Evolutionary conservation across 768 basidiomycete genomes (phyloP).

Genomic region (Clitopilus passeckerianus): DNA sequence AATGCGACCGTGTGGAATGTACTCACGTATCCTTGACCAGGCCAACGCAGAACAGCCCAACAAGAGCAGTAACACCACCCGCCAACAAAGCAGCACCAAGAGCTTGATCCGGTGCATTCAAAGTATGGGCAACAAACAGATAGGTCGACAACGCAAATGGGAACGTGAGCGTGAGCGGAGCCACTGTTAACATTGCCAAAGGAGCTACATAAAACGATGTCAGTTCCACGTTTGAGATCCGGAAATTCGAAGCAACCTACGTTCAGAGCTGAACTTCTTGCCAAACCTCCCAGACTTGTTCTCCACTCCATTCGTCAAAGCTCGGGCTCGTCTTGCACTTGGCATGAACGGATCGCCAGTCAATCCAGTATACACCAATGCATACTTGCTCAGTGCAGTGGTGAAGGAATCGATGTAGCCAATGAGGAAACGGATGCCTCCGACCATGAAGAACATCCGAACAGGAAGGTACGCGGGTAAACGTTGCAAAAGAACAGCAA

Average conservation of each 20-base stretch:
- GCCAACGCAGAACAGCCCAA: constrained; percentile 79
- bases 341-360: constrained; percentile 69
- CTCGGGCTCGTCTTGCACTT: constrained; percentile 44
- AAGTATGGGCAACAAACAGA: constrained; percentile 82
- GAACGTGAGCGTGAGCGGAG: constrained; percentile 75
- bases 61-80: constrained; percentile 75
- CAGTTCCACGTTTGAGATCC: too few species aligned
- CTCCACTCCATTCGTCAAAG: constrained; percentile 31
- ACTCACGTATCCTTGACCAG: constrained; percentile 65
- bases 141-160: constrained; percentile 82
- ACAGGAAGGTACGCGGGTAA: constrained; percentile 52
- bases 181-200: constrained; percentile 69
- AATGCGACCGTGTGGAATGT: not conserved
- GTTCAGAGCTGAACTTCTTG: constrained; percentile 50
- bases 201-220: constrained; percentile 32
- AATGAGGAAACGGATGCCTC: constrained; percentile 41
- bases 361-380: constrained; percentile 69
- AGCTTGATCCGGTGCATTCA: constrained; percentile 66
- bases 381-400: constrained; percentile 50
- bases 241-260: constrained; percentile 28
- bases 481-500: constrained; percentile 46
- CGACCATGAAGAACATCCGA: constrained; percentile 38
- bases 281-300: constrained; percentile 29
- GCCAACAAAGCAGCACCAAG: constrained; percentile 72
- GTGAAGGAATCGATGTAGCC: constrained; percentile 52